Base-by-base conservation (phyloP, 1,139 yeast species). In the Candida sp. region DNA sequence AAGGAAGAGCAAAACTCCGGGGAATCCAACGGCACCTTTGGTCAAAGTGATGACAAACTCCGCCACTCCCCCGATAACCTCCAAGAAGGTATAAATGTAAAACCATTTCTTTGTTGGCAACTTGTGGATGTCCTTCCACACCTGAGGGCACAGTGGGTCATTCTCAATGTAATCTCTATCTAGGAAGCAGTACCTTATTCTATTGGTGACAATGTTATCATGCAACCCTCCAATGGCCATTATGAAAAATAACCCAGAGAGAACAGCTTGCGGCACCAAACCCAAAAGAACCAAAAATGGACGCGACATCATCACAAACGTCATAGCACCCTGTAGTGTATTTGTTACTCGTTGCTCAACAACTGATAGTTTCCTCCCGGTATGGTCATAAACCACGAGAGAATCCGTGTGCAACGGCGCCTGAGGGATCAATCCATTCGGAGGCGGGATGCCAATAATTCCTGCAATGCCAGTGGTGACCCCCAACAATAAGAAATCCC, bases 341-440 rank as follows among this genome's bases (percentile, higher is more conserved):
- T 94, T 94, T 2, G 96, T 88, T 42, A 91, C 75, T 44, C 99
- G 69, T 65, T 94, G 99, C 61, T 94, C 99, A 3, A 94, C 96
- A 7, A 93, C 94, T 3, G 84, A 74, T 0, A 74, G 63, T 1
- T 84, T 75, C 47, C 63, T 62, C 8, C 83, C 80, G 4, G 68
- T 59, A 22, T 63, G 70, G 54, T 83, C 82, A 55, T 78, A 80
- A 3, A 90, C 86, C 42, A 91, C 83, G 35, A 94, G 70, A 0
- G 97, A 85, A 49, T 80, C 82, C 0, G 98, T 92, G 62, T 94
- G 99, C 42, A 94, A 68, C 0, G 98, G 99, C 0, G 98, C 98
- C 67, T 94, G 99, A 0, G 99, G 99, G 41, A 94, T 93, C 37
- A 94, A 74, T 0, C 99, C 99, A 68, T 94, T 94, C 0, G 98